These are phyloP conservation scores for Aspergillus sp. DNA, from an alignment of 2,329 filamentous ascomycete genomes.

Conservation along the genomic window DNA sequence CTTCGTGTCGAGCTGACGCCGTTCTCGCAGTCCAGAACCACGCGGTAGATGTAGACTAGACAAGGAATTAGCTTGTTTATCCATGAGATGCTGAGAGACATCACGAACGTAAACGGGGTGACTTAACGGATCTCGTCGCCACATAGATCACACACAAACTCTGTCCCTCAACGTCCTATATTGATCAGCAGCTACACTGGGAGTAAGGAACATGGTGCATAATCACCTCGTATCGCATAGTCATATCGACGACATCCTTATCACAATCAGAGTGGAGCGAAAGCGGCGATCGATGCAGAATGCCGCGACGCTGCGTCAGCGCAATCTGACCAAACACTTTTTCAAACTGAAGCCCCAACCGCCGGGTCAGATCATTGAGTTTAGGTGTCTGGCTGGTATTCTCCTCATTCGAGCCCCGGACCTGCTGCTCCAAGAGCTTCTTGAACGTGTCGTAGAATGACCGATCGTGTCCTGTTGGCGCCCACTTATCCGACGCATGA, in stretches of 20 bases:
- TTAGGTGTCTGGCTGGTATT: constrained; percentile 57
- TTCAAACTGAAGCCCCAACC: constrained; percentile 59
- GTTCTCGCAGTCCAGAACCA: constrained; percentile 54
- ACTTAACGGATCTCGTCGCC: constrained; percentile 32
- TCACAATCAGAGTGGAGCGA: constrained; percentile 44
- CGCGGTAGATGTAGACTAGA: constrained; percentile 59
- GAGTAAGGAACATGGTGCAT: not conserved
- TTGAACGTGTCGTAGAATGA: constrained; percentile 49
- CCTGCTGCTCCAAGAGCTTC: constrained; percentile 50
- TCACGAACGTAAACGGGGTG: constrained; percentile 32
- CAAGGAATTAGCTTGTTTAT: constrained; percentile 9
- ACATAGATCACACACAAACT: constrained; percentile 33
- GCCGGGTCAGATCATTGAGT: constrained; percentile 62
- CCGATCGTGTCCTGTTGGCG: constrained; percentile 32
- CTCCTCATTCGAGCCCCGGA: constrained; percentile 49
- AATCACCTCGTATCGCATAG: constrained; percentile 53
- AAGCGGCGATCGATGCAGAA: constrained; percentile 62
- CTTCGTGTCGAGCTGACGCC: constrained; percentile 54
- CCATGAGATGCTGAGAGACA: not conserved
- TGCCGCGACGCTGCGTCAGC: constrained; percentile 66
- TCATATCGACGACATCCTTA: constrained; percentile 51
- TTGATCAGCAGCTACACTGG: constrained; percentile 4
- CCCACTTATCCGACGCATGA: constrained; percentile 47
- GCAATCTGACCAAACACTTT: constrained; percentile 67
- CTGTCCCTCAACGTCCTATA: constrained; percentile 24